Evolutionary conservation across 2,329 filamentous ascomycete species (phyloP), one percentile per base, ranked within the genome.

Genomic region (Fusarium sp.): DNA sequence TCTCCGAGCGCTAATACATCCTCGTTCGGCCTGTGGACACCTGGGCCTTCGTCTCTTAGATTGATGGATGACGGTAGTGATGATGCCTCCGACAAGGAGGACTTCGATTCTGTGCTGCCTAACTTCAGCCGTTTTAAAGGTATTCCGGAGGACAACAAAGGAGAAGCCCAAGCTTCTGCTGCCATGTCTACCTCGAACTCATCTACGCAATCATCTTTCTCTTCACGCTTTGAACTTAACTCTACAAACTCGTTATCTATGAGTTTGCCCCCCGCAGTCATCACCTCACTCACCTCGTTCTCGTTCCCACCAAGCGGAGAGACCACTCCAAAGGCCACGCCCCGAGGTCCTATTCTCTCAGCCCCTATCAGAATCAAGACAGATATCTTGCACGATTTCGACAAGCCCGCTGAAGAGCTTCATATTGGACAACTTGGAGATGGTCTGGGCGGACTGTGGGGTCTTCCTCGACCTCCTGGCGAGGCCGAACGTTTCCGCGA

Each of bases 41-140:
- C 81, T 13, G 76, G 79, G 5, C 80, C 82, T 10, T 85, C 84
- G 7, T 82, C 84, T 3, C 76, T 84, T 28, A 86, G 87, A 12
- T 79, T 86, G 28, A 82, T 82, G 82, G 80, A 83, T 35, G 84
- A 87, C 20, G 82, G 84, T 13, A 85, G 86, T 26, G 85, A 87
- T 26, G 85, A 87, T 6, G 82, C 85, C 24, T 66, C 70, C 11
- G 76, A 79, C 11, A 74, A 75, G 38, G 87, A 88, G 5, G 85
- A 87, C n/a, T 84, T 87, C 41, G 85, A 87, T 55, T 79, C 84
- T 56, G 84, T 89, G 75, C 81, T 89, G 10, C 83, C 88, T 5
- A 85, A 89, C 75, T 89, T 90, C 77, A 85, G 85, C 70, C 81
- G 70, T 11, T 82, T 82, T 60, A 71, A 78, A 28, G 47, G 49